Base-by-base conservation (phyloP, 495 filamentous ascomycete species). In the Hypoxylon lienhwacheense region DNA sequence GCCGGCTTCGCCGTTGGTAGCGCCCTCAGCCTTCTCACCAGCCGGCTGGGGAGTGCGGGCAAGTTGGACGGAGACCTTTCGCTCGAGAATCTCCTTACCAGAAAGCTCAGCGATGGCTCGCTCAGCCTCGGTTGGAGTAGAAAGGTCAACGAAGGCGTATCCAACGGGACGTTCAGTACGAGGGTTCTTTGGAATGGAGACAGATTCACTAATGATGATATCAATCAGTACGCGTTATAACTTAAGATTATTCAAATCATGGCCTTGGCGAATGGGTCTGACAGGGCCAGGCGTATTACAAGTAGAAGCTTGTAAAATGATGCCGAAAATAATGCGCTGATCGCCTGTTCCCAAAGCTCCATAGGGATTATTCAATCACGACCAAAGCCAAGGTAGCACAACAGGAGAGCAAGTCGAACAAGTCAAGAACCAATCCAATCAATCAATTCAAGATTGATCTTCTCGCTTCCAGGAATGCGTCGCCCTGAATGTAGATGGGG, bases 131-230 rank as follows among this genome's bases (percentile, higher is more conserved):
- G 81, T 81, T 33, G 95, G 89, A 44, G 92, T 96, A 35, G 88
- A 91, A 39, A 99, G 85, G 66, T 97, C 93, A 65, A 99, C 93
- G 70, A 99, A 99, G 65, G 93, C 93, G 70, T 99, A 99, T 56
- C 93, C 93, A 72, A 99, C 93, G 31, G 93, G 92, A 68, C 95
- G 93, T 72, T 86, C 89, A 71, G 91, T 99, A 73, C 93, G 93
- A 72, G 93, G 93, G 78, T 99, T 97, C 79, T 92, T 95, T 49
- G 93, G 93, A 70, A 99, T 99, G 47, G 93, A 97, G 68, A 88
- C 89, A 68, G 88, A 95, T 78, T 99, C 93, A 77, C 93, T 98
- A 64, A 40, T 29, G 8, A 47, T 1, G 21, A 17, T 19, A 29
- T 6, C 1, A 47, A 60, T 74, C 58, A 74, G 67, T 35, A 32